Evolutionary conservation across 352 stramenopile genomes (phyloP).

Genomic region (Saprolegnia diclina): DNA sequence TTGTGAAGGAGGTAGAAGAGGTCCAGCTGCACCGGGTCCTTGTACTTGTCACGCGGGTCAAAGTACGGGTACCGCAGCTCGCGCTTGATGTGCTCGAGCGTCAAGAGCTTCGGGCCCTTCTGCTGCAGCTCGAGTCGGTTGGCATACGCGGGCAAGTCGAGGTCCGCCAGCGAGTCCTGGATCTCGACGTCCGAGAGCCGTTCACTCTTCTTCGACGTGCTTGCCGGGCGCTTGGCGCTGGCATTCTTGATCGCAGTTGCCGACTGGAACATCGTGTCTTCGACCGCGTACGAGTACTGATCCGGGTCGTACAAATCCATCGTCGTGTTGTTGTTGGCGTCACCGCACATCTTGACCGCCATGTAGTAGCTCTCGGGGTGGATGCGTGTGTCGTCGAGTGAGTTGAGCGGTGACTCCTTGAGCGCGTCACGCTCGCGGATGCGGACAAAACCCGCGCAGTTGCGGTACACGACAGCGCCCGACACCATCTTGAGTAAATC

Average conservation of each 20-base stretch:
- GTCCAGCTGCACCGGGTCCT: constrained; percentile 77
- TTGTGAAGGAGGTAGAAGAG: constrained; percentile 83
- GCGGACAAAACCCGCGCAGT: constrained; percentile 80
- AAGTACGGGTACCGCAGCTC: constrained; percentile 87
- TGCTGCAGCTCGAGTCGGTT: constrained; percentile 83
- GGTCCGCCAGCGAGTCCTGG: constrained; percentile 77
- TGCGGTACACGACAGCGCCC: constrained; percentile 83
- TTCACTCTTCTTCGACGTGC: constrained; percentile 29
- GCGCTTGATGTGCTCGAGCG: constrained; percentile 84
- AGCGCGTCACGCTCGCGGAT: constrained; percentile 82
- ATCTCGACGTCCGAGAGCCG: constrained; percentile 73
- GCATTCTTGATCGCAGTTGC: constrained; percentile 71
- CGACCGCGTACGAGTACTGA: constrained; percentile 85
- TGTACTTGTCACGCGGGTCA: constrained; percentile 80
- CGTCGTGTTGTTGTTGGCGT: constrained; percentile 87
- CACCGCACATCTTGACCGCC: constrained; percentile 87
- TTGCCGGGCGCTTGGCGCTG: constrained; percentile 40
- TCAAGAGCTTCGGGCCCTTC: constrained; percentile 82
- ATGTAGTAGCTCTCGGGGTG: constrained; percentile 89
- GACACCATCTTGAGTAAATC: constrained; percentile 79
- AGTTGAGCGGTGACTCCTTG: constrained; percentile 78
- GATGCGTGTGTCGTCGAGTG: constrained; percentile 82
- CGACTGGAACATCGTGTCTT: constrained; percentile 89
- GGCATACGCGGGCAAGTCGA: constrained; percentile 83
- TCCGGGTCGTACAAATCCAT: constrained; percentile 90